phyloP scores from a whole-genome alignment of 352 stramenopile species.

The Globisporangium canariense region DNA sequence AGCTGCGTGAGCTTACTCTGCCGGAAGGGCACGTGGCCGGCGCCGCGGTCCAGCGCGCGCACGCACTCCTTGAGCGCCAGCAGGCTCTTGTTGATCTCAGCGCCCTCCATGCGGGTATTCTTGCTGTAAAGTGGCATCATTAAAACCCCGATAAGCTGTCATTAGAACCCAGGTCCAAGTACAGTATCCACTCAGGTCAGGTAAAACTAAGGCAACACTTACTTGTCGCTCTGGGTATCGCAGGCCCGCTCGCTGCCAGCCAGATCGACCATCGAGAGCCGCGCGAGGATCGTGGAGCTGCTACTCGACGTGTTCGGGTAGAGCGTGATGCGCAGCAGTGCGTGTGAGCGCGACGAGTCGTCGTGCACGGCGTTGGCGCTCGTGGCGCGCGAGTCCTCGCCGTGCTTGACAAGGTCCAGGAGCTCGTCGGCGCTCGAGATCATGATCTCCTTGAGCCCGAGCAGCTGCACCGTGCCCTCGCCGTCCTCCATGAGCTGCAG shows the following conservation, averaged over 20 bases:
- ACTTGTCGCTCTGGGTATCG: conserved; percentile 88
- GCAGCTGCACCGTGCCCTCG: conserved; percentile 89
- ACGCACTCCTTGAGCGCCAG: conserved; percentile 97
- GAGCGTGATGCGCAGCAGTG: conserved; percentile 82
- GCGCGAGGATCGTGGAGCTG: conserved; percentile 24
- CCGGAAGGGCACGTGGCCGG: conserved; percentile 91
- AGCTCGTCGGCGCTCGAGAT: conserved; percentile 80
- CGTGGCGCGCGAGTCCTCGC: conserved; percentile 83
- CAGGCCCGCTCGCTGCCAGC: conserved; percentile 92
- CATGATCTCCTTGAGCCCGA: conserved; percentile 87
- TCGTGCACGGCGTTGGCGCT: conserved; percentile 86
- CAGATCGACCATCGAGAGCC: conserved; percentile 89
- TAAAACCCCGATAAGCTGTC: neutral
- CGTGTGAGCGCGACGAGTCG: conserved; percentile 83
- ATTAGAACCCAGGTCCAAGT: neutral
- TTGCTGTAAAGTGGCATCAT: conserved; percentile 31
- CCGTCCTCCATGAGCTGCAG: conserved; percentile 93
- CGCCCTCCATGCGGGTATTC: conserved; percentile 92
- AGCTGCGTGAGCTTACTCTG: conserved; percentile 95
- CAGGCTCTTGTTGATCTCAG: conserved; percentile 97
- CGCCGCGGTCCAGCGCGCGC: conserved; percentile 88
- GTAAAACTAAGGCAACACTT: neutral
- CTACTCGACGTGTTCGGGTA: conserved; percentile 10
- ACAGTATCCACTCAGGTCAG: neutral
- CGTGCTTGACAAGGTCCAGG: conserved; percentile 84